Base-by-base conservation (phyloP, 2,329 filamentous ascomycete genomes). In the Botrytis porri region DNA sequence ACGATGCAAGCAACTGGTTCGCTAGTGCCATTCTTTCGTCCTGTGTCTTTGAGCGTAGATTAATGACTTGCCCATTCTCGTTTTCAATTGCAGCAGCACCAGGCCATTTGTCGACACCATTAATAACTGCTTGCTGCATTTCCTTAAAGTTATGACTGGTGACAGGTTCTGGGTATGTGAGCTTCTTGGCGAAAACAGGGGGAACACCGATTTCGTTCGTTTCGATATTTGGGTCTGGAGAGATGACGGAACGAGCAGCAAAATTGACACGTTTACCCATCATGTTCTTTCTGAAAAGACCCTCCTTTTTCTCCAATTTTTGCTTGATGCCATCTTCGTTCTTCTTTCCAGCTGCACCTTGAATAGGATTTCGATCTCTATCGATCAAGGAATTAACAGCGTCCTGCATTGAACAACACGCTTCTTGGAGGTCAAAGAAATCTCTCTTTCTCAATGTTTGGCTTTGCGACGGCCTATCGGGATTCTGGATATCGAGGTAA, bases 151-250 rank as follows among this genome's bases (percentile, higher is more conserved):
- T 99, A 84, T 97, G 94, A 79, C 94, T 96, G 4, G 96, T 99
- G 63, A 99, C 96, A 7, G 96, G 96, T 81, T 99, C 96, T 0
- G 96, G 96, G 81, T 97, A 99, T 10, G 96, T 98, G 74, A 99
- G 86, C 82, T 97, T 98, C 81, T 91, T 94, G 2, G 96, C 96
- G 82, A 99, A 99, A 22, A 98, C 96, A n/a, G 95, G 93, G 29
- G 96, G 96, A 4, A 99, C 95, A 82, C 96, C 96, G 77, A 99
- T 98, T 83, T 99, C 96, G 82, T 97, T 98, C 29, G 96, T 98
- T 82, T 99, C 96, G 79, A 99, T 97, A 80, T 98, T 99, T 4
- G 96, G 96, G 81, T 99, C 96, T 0, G 96, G 96, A 16, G 95
- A 98, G 78, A 99, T 99, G 81, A 99, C 96, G 87, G 93, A 97